phyloP scores from a whole-genome alignment of 192 early-diverging fungal genomes.

The Mortierella alpina region DNA sequence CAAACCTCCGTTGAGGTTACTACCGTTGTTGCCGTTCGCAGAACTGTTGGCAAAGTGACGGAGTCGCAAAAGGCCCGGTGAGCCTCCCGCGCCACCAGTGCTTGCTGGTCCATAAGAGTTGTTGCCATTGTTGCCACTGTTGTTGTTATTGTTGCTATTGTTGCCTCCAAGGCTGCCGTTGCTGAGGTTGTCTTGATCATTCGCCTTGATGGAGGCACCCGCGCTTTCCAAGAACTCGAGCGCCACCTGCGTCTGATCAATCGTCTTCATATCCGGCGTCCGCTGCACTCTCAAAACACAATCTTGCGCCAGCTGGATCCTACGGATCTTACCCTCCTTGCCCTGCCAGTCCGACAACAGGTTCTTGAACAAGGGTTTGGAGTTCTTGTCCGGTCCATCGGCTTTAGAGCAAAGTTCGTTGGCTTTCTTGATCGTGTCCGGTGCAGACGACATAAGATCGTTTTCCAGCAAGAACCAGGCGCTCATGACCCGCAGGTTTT shows the following conservation, averaged over 20 bases:
- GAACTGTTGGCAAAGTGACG: too few relatives aligned
- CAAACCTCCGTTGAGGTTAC: not conserved
- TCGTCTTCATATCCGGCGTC: slow-evolving; percentile 52
- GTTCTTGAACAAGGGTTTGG: slow-evolving; percentile 55
- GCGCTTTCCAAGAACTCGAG: slow-evolving; percentile 47
- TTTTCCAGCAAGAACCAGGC: slow-evolving; percentile 55
- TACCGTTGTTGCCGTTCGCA: slow-evolving; percentile 8
- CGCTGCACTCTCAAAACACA: slow-evolving; percentile 41
- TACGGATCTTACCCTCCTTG: slow-evolving; percentile 44
- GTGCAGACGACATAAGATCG: slow-evolving; percentile 47
- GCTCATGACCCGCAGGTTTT: slow-evolving; percentile 51
- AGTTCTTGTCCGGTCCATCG: slow-evolving; percentile 50
- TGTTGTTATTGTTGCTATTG: not conserved
- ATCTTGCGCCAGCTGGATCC: slow-evolving; percentile 50
- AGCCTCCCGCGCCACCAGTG: slow-evolving; percentile 17
- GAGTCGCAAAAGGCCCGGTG: slow-evolving; percentile 17
- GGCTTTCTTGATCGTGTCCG: slow-evolving; percentile 52
- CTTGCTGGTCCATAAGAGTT: not conserved
- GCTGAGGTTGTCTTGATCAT: slow-evolving; percentile 18
- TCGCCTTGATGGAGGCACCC: slow-evolving; percentile 23
- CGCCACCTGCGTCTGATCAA: slow-evolving; percentile 45
- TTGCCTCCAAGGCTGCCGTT: slow-evolving; percentile 1
- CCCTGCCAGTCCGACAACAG: slow-evolving; percentile 54
- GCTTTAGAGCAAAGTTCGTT: slow-evolving; percentile 47
- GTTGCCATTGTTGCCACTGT: not conserved